Conservation (phyloP, 164 flowering plant genomes). For the Vitis riparia region DNA sequence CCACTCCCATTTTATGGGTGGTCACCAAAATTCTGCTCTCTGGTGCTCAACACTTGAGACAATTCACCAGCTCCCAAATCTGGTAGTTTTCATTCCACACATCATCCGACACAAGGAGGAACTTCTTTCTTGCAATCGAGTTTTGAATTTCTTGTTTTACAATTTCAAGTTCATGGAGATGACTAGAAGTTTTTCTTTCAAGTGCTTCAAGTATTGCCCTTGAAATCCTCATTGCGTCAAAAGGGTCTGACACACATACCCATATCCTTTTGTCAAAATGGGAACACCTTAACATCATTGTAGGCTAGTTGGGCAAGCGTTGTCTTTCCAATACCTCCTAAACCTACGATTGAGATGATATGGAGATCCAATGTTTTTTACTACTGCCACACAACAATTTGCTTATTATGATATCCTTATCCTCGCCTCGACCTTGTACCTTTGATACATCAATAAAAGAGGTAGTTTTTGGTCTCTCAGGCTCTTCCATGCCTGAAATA, state of each 20-base stretch:
- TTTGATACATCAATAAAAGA: conserved; percentile 7
- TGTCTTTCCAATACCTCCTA: conserved; percentile 34
- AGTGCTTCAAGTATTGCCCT: conserved; percentile 4
- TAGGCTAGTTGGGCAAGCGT: conserved; percentile 21
- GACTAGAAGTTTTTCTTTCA: neutral
- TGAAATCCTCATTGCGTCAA: conserved; percentile 17
- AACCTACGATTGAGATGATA: conserved; percentile 21
- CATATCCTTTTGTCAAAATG: conserved; percentile 18
- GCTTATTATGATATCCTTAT: conserved; percentile 2
- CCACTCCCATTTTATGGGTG: neutral
- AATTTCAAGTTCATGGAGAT: too few species aligned
- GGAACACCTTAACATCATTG: conserved; percentile 10
- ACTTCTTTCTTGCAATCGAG: conserved; percentile 4
- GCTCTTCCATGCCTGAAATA: neutral
- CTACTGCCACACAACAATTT: conserved; percentile 5
- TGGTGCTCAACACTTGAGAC: neutral
- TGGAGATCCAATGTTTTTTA: neutral
- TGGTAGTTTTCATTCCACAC: neutral
- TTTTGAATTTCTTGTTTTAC: neutral
- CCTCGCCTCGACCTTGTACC: conserved; percentile 16
- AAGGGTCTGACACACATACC: conserved; percentile 24
- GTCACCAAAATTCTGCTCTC: conserved; percentile 3
- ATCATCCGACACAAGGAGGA: neutral
- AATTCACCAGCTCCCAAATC: neutral
- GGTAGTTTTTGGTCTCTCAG: neutral